Base-by-base conservation (phyloP, 1,284 basidiomycete species). In the Leccinum griseonigrum region DNA sequence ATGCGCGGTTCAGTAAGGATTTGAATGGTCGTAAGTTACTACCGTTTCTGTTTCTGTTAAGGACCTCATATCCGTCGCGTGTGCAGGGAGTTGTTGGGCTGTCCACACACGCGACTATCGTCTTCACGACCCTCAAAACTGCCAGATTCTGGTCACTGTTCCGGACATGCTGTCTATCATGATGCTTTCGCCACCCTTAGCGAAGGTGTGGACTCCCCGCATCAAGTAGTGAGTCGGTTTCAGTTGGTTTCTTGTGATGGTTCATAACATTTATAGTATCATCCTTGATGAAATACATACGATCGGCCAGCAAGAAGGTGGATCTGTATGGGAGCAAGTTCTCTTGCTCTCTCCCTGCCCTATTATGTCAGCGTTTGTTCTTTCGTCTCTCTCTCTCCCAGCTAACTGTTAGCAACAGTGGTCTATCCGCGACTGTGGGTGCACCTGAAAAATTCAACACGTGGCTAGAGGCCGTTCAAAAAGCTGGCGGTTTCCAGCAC, bases 251-350 rank as follows among this genome's bases (percentile, higher is more conserved):
- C n/a, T 4, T n/a, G 11, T 10, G 1, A 13, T 2, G 10, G 6
- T 34, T 63, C 22, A 67, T 5, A 10, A 32, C 13, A 13, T 54
- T 58, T 29, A 16, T 16, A 87, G 86, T n/a, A 86, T 90, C 59
- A 84, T 90, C 55, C 75, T 90, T 10, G 88, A 90, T 62, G 88
- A 90, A 69, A 88, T 90, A 51, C 88, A 90, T 69, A 81, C 83
- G 2, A 87, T 91, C 51, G 87, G 87, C 2, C 85, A 88, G 59
- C 81, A 87, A 65, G 84, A 86, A 65, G 86, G 84, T 2, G 87
- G 87, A 1, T 77, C 84, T 0, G 83, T 88, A 3, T 90, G 88
- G 88, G 87, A 90, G 66, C 85, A 88, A 66, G 85, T 88, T 22
- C 75, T 88, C 8, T 71, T 89, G 4, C 74, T 88, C 7, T 83